phyloP scores from a whole-genome alignment of 2,329 filamentous ascomycete genomes.

The Eutypella sp. region DNA sequence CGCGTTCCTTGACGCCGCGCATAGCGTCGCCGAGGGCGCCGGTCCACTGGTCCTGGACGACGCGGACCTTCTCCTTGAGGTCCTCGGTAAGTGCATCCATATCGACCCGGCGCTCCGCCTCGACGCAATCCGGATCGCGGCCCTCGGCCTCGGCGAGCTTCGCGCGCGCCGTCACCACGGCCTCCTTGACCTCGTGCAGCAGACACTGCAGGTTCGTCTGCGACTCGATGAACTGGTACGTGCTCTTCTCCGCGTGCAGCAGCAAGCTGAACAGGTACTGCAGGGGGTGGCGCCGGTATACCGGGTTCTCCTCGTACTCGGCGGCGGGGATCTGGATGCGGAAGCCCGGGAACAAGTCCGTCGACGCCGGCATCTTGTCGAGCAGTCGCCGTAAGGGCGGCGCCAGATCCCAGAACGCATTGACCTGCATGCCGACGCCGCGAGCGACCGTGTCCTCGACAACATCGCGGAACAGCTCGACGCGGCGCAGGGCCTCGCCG shows the following conservation, averaged over 20 bases:
- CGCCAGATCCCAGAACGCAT: slow-evolving; percentile 96
- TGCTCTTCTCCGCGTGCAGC: slow-evolving; percentile 83
- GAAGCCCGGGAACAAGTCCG: slow-evolving; percentile 53
- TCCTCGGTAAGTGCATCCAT: slow-evolving; percentile 72
- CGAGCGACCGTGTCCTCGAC: slow-evolving; percentile 81
- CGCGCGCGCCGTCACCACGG: slow-evolving; percentile 57
- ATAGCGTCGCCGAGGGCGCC: slow-evolving; percentile 79
- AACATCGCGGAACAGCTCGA: slow-evolving; percentile 70
- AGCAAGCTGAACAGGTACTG: slow-evolving; percentile 88
- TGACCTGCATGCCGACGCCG: slow-evolving; percentile 86
- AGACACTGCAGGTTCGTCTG: slow-evolving; percentile 89
- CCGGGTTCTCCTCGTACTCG: slow-evolving; percentile 82
- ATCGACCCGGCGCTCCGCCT: slow-evolving; percentile 60
- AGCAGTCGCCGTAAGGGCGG: slow-evolving; percentile 73
- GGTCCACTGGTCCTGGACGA: slow-evolving; percentile 87
- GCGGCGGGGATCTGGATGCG: slow-evolving; percentile 69
- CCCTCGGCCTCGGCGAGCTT: slow-evolving; percentile 64
- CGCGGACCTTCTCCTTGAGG: slow-evolving; percentile 85
- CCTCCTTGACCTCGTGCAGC: slow-evolving; percentile 83
- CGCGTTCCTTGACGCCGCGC: slow-evolving; percentile 65
- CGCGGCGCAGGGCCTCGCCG: slow-evolving; percentile 65
- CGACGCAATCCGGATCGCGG: slow-evolving; percentile 37
- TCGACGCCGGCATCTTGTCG: slow-evolving; percentile 66
- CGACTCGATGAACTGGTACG: slow-evolving; percentile 94
- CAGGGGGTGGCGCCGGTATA: slow-evolving; percentile 73